phyloP scores from a whole-genome alignment of 441 rosid species.

The Corymbia calophylla region DNA sequence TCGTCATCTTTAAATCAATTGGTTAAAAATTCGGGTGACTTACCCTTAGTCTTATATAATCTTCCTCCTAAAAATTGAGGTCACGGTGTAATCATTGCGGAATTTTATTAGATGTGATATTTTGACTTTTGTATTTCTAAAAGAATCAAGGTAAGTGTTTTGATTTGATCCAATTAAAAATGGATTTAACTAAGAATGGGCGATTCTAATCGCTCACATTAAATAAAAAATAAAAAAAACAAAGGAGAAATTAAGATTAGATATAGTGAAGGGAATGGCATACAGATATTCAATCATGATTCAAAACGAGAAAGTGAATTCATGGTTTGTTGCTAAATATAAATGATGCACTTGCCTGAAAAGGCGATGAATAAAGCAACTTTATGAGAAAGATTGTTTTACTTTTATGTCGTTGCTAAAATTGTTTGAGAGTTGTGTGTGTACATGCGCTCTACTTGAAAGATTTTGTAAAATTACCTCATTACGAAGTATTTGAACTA shows the following conservation, averaged over 20 bases:
- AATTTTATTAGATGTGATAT: background rate
- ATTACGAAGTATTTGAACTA: background rate
- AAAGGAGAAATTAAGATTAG: background rate
- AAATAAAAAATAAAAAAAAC: background rate
- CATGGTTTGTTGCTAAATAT: background rate
- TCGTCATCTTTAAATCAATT: background rate
- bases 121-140: background rate
- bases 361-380: background rate
- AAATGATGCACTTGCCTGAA: background rate
- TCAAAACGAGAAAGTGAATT: background rate
- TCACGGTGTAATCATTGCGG: fast-evolving
- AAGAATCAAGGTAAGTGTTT: background rate
- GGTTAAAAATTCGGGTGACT: fast-evolving
- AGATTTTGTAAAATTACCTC: background rate
- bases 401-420: background rate
- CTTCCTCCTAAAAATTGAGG: no score
- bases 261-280: background rate
- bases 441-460: background rate
- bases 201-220: background rate
- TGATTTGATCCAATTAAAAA: background rate
- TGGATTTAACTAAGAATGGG: background rate
- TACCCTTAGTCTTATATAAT: background rate
- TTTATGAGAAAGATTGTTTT: background rate
- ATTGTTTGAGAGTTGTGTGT: fast-evolving
- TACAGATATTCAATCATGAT: background rate